Conservation (phyloP, 805 yeast genomes). For the Wickerhamiella cacticola region DNA sequence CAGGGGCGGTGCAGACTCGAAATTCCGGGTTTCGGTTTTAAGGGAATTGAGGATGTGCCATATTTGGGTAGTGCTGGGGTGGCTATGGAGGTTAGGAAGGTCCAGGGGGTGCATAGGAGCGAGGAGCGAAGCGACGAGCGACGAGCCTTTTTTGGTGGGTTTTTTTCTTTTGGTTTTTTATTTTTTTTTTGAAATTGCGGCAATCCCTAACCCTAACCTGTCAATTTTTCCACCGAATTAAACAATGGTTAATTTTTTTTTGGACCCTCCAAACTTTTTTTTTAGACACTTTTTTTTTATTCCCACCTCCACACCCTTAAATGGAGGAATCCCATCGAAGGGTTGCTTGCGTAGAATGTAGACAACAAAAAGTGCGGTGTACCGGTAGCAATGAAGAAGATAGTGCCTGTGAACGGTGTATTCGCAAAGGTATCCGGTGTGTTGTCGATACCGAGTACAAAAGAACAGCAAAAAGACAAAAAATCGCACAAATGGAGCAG, state of each 20-base stretch:
- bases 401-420: slow-evolving; percentile 68
- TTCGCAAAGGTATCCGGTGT: slow-evolving; percentile 56
- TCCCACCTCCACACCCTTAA: not conserved
- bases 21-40: slow-evolving; percentile 17
- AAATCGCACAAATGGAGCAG: slow-evolving; percentile 44
- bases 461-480: slow-evolving; percentile 68
- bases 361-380: slow-evolving; percentile 64
- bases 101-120: slow-evolving; percentile 25
- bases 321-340: slow-evolving; percentile 3
- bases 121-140: no score
- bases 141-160: no score
- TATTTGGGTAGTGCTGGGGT: slow-evolving; percentile 20
- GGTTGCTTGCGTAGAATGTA: slow-evolving; percentile 82
- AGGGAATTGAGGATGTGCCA: slow-evolving; percentile 15
- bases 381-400: slow-evolving; percentile 41
- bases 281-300: not conserved
- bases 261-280: not conserved
- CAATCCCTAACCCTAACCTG: not conserved
- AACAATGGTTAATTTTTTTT: no score
- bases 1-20: slow-evolving; percentile 15
- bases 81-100: slow-evolving; percentile 22
- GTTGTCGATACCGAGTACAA: slow-evolving; percentile 69
- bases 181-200: not conserved
- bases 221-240: no score
- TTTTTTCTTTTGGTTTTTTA: not conserved